Base-by-base conservation (phyloP, 768 basidiomycete species). In the Hysterangium stoloniferum region DNA sequence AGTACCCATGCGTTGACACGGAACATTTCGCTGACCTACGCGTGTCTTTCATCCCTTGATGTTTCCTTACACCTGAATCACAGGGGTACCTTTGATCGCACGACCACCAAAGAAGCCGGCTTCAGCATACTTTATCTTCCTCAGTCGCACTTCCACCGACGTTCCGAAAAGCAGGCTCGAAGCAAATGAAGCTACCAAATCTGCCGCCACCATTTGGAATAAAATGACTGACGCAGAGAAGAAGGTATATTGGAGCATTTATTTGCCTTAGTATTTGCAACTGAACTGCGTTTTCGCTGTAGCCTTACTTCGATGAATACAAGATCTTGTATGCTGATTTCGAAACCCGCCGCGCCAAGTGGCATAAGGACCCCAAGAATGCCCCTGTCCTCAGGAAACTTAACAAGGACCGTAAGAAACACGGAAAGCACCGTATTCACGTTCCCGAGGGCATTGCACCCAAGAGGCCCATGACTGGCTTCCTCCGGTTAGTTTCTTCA, bases 321-420 rank as follows among this genome's bases (percentile, higher is more conserved):
- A 51, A 40, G 20, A 11, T 17, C 32, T 35, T 51, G 15, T 2
- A n/a, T n/a, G 46, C 13, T 4, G 20, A 52, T 38, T 38, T 45
- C 35, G 15, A n/a, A 27, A 5, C 34, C 34, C 13, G 29, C 25
- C 41, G 42, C 38, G 42, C 32, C 11, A 48, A 52, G 32, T 47
- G 45, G 45, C 24, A 46, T 25, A 45, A 52, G 20, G 33, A 35
- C 46, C 42, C 54, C 40, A 45, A 42, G 17, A 51, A 51, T 27
- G 37, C 24, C 17, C 22, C 31, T n/a, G 27, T 51, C 11, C 31
- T 51, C 6, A 41, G n/a, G 32, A 42, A 11, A 13, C 22, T 51
- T 13, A 51, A 51, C 41, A 51, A 51, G 31, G 49, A 51, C 32
- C 49, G 49, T 40, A 42, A 41, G 38, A 51, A 51, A 17, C 37